Percentiles rank a stretch among this genome's conserved stretches.
Conservation (phyloP, 352 stramenopile genomes). For the Globisporangium ultimum region DNA sequence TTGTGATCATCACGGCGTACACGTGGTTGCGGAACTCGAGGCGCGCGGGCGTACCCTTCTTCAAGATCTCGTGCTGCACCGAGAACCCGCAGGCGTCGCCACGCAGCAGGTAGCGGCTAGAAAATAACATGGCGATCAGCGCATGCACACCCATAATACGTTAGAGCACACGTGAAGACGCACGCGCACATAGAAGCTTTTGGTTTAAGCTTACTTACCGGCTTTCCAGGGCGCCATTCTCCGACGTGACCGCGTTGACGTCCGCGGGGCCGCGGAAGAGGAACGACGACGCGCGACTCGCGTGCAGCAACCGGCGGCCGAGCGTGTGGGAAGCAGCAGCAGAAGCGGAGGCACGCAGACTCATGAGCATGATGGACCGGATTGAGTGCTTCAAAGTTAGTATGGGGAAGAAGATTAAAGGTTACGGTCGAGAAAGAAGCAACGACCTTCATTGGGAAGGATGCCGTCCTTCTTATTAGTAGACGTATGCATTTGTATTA, state of each 20-base stretch:
- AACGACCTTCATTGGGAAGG: no score
- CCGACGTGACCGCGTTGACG: conserved; percentile 37
- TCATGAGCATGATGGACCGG: background rate
- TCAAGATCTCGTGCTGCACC: conserved; percentile 69
- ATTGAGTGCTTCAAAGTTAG: no score
- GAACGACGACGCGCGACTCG: conserved; percentile 29
- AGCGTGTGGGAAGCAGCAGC: background rate
- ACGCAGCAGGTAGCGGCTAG: conserved; percentile 64
- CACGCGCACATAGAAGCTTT: background rate
- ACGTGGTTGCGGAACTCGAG: conserved; percentile 80
- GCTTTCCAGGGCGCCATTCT: conserved; percentile 51
- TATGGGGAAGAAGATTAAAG: no score
- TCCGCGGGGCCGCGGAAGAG: conserved; percentile 56
- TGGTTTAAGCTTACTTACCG: conserved; percentile 23
- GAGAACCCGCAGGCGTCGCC: conserved; percentile 76
- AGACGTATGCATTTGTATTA: no score
- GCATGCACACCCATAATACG: background rate
- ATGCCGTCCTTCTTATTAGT: background rate
- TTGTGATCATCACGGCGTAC: conserved; percentile 65
- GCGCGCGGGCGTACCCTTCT: conserved; percentile 42
- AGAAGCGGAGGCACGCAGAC: background rate
- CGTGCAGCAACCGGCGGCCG: conserved; percentile 34
- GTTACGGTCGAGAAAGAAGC: no score
- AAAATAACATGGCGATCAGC: background rate
- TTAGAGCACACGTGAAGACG: background rate